Base-by-base conservation (phyloP, 1,139 yeast species). In the Scheffersomyces quercinus region DNA sequence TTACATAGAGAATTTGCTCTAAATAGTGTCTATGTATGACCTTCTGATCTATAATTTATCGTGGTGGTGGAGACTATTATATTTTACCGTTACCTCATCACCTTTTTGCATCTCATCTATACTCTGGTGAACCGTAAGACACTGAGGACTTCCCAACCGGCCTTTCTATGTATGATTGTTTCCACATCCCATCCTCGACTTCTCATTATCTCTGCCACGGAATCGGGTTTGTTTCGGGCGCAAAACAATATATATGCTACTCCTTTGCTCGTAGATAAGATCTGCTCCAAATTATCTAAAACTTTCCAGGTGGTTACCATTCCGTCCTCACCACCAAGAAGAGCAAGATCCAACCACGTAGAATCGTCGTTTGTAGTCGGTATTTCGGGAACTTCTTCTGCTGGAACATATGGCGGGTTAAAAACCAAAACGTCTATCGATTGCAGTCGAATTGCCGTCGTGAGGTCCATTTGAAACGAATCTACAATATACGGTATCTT, bases 351-450 rank as follows among this genome's bases (percentile, higher is more conserved):
- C 2, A 93, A 70, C 97, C 97, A 90, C 4, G 69, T 63, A 14
- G 75, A 71, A 20, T 76, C 80, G 11, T 73, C 73, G 1, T 67
- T 75, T 1, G 51, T 40, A 0, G 45, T 41, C 0, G 97, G 97
- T 0, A 85, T 77, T 0, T 50, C 54, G 0, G 85, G 85, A 1
- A 79, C 77, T 3, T 66, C 69, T 45, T 82, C 88, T 3, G 93
- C 88, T 0, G 99, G 98, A 1, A 93, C 99, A 59, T 93, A 93
- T 0, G 99, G 99, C 1, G 99, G 98, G 56, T 93, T 93, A 66
- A 91, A 93, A 1, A 93, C 73, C 20, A 93, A 66, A 1, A 90
- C 48, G 57, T 93, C 98, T 1, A 89, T 73, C 2, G 66, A 43
- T 1, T 70, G 52, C 0, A 59, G 58, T n/a, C 77, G 59, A 8